Evolutionary conservation across 2,329 filamentous ascomycete species (phyloP).

Genomic region (Diaporthe nobilis): DNA sequence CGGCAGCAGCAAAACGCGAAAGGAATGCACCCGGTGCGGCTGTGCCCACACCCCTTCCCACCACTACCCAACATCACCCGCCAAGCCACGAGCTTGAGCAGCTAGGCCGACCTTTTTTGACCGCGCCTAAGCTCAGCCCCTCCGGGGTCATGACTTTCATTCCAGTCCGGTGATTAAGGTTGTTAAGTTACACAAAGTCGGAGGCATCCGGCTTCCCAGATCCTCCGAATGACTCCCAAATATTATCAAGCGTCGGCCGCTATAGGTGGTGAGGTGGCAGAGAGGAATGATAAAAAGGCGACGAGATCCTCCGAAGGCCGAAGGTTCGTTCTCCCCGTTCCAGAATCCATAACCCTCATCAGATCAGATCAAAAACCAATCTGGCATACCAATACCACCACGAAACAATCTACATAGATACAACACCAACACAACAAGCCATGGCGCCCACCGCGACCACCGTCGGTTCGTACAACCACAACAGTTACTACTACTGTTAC

Average conservation of each 20-base stretch:
- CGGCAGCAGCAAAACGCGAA: background rate
- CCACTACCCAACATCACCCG: conserved; percentile 7
- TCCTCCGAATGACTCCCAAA: conserved; percentile 19
- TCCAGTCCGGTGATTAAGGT: conserved; percentile 2
- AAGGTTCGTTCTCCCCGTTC: background rate
- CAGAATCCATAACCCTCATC: background rate
- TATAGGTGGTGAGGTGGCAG: conserved; percentile 15
- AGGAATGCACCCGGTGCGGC: conserved; percentile 9
- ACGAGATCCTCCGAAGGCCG: conserved; percentile 1
- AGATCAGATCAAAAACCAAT: background rate
- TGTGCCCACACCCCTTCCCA: background rate
- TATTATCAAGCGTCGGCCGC: conserved; percentile 14
- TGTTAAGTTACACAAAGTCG: background rate
- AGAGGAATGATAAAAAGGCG: conserved; percentile 2
- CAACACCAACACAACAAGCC: background rate
- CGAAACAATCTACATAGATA: background rate
- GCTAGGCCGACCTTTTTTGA: background rate
- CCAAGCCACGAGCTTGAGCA: conserved; percentile 19
- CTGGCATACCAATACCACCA: background rate
- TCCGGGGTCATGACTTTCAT: background rate
- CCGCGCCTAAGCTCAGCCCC: conserved; percentile 23
- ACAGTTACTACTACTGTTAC: conserved; percentile 35
- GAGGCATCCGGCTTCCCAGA: conserved; percentile 13
- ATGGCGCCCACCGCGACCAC: conserved; percentile 9
- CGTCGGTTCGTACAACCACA: background rate